These are phyloP conservation scores for Hypoxylon sp. DNA, from an alignment of 2,329 filamentous ascomycete genomes.

Conservation along the genomic window DNA sequence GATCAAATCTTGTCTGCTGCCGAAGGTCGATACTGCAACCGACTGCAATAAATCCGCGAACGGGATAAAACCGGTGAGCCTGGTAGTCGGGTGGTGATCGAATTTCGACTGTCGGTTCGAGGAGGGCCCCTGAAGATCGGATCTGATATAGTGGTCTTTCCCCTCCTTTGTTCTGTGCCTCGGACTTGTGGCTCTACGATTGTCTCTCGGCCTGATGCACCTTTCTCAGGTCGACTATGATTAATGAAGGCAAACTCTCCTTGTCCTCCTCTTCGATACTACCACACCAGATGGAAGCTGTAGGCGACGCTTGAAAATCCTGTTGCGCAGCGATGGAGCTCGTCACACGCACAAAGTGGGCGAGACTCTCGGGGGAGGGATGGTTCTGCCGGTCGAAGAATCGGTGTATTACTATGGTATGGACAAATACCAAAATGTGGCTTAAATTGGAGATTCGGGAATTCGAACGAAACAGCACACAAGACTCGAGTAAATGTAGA, in stretches of 20 bases:
- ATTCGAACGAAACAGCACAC: slow-evolving; percentile 32
- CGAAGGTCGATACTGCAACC: slow-evolving; percentile 27
- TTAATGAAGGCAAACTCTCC: slow-evolving; percentile 30
- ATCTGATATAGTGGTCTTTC: slow-evolving; percentile 28
- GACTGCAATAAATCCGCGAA: slow-evolving; percentile 19
- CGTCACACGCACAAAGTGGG: slow-evolving; percentile 38
- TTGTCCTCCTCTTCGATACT: slow-evolving; percentile 30
- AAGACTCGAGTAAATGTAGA: slow-evolving; percentile 28
- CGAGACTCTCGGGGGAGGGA: slow-evolving; percentile 23
- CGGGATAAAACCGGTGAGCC: slow-evolving; percentile 20
- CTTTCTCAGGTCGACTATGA: slow-evolving; percentile 24
- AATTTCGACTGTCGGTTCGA: slow-evolving; percentile 39
- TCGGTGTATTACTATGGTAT: slow-evolving; percentile 39
- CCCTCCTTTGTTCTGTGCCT: slow-evolving; percentile 31
- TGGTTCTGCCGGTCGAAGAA: slow-evolving; percentile 36
- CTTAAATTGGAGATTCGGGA: slow-evolving; percentile 30
- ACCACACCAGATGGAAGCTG: slow-evolving; percentile 29
- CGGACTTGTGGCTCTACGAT: slow-evolving; percentile 34
- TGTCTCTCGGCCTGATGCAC: slow-evolving; percentile 22
- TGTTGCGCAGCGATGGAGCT: slow-evolving; percentile 32
- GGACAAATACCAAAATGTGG: slow-evolving; percentile 37
- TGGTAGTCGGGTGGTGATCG: slow-evolving; percentile 34
- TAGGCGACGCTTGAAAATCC: slow-evolving; percentile 25
- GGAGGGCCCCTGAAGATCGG: slow-evolving; percentile 37
- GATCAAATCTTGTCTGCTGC: slow-evolving; percentile 28